Percentiles rank a stretch among this genome's conserved stretches.
phyloP scores from a whole-genome alignment of 176 grass and related monocot genomes.

The Oryza glumipatula region DNA sequence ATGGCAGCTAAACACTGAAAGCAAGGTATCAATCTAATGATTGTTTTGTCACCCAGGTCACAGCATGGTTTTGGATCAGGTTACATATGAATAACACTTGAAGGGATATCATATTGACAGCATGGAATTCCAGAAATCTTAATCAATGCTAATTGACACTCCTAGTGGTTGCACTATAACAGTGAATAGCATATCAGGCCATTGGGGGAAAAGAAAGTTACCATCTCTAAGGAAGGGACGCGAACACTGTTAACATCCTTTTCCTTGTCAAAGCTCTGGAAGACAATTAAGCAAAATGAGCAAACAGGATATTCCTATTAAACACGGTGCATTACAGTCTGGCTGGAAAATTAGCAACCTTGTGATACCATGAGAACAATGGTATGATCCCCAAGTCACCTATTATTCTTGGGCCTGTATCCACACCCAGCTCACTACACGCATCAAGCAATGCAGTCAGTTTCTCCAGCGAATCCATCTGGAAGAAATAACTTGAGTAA shows the following conservation, averaged over 20 bases:
- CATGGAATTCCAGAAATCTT: not conserved
- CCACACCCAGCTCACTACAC: slow-evolving; percentile 88
- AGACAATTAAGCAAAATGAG: slow-evolving; percentile 43
- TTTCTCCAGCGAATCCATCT: slow-evolving; percentile 97
- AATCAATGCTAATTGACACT: slow-evolving; percentile 1
- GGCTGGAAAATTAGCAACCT: slow-evolving; percentile 53
- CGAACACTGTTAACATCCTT: slow-evolving; percentile 75
- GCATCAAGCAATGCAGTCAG: slow-evolving; percentile 95
- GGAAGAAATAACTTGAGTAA: slow-evolving; percentile 58
- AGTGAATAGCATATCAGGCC: slow-evolving; percentile 35
- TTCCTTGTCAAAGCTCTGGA: slow-evolving; percentile 97
- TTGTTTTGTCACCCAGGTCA: not conserved
- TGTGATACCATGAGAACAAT: slow-evolving; percentile 97
- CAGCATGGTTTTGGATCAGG: not conserved
- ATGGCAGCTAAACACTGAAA: not conserved
- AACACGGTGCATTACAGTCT: slow-evolving; percentile 1
- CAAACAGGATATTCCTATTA: slow-evolving; percentile 26
- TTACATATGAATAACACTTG: not conserved
- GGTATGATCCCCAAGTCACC: slow-evolving; percentile 93
- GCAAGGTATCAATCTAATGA: not conserved
- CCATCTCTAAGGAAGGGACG: slow-evolving; percentile 91
- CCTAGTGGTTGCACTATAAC: not conserved
- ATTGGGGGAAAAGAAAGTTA: slow-evolving; percentile 37
- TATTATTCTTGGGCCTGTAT: slow-evolving; percentile 76
- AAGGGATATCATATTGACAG: not conserved